These are phyloP conservation scores for Hypoxylon subgilvum DNA, from an alignment of 495 filamentous ascomycete genomes.

Conservation along the genomic window DNA sequence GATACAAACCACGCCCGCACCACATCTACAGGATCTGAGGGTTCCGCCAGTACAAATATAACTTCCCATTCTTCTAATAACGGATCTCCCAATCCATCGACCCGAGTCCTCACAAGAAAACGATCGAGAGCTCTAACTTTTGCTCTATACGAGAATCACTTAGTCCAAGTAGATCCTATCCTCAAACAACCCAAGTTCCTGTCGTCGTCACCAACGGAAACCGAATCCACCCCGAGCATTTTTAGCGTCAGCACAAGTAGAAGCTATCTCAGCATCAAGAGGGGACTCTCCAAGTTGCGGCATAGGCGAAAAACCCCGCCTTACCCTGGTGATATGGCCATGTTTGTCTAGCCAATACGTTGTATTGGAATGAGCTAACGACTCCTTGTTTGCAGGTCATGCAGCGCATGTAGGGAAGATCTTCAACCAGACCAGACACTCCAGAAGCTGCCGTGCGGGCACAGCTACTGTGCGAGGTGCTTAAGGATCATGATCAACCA, in stretches of 20 bases:
- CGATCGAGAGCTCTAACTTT: conserved; percentile 54
- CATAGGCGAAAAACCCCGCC: conserved; percentile 40
- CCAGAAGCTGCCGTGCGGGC: conserved; percentile 58
- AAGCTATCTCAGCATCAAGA: conserved; percentile 50
- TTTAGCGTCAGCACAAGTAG: conserved; percentile 46
- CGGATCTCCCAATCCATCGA: conserved; percentile 5
- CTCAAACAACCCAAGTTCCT: conserved; percentile 47
- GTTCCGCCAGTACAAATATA: conserved; percentile 42
- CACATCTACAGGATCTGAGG: conserved; percentile 44
- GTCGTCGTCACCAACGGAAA: conserved; percentile 25
- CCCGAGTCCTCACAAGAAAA: conserved; percentile 36
- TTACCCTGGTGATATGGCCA: conserved; percentile 36
- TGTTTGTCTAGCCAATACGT: conserved; percentile 40
- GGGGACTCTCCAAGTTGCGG: conserved; percentile 48
- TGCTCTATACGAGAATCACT: conserved; percentile 59
- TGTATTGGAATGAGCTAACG: conserved; percentile 14
- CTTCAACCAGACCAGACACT: conserved; percentile 46
- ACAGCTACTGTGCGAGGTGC: conserved; percentile 59
- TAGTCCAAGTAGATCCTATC: conserved; percentile 50
- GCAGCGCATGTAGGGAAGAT: conserved; percentile 60
- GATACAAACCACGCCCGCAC: conserved; percentile 45
- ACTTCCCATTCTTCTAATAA: conserved; percentile 45
- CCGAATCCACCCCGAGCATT: conserved; percentile 38
- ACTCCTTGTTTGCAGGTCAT: conserved; percentile 47
- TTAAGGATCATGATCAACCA: conserved; percentile 57